Evolutionary conservation across 1,139 yeast genomes (phyloP).

Genomic region (Nadsonia commutata): DNA sequence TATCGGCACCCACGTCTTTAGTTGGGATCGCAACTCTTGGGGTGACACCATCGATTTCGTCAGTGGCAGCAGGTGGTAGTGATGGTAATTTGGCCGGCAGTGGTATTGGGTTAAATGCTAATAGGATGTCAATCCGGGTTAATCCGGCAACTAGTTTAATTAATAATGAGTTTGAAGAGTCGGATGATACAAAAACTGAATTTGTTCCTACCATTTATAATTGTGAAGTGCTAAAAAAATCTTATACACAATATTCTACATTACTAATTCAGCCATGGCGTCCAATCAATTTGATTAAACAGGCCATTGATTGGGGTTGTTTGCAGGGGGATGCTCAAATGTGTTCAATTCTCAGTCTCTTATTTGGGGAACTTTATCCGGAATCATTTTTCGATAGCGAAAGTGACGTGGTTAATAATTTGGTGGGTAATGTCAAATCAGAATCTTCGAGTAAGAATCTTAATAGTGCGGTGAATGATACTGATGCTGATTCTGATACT

Average conservation of each 20-base stretch:
- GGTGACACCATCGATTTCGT: no score
- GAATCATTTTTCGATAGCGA: conserved; percentile 12
- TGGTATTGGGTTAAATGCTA: no score
- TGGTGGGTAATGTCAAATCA: conserved; percentile 5
- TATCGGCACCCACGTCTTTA: no score
- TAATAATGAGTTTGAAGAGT: background rate
- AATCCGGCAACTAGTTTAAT: background rate
- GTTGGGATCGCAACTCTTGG: no score
- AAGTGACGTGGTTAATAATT: conserved; percentile 2
- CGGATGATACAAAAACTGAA: no score
- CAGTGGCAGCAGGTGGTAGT: no score
- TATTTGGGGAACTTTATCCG: conserved; percentile 36
- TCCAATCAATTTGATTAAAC: conserved; percentile 28
- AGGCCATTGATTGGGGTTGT: conserved; percentile 39
- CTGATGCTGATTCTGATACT: conserved; percentile 1
- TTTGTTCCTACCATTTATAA: background rate
- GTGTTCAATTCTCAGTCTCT: conserved; percentile 43
- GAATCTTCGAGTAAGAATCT: conserved; percentile 1
- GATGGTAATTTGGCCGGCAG: no score
- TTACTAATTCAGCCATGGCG: conserved; percentile 35
- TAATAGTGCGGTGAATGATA: background rate
- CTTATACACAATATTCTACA: conserved; percentile 1
- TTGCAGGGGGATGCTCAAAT: conserved; percentile 52
- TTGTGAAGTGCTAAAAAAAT: conserved; percentile 1
- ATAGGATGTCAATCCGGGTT: background rate